Evolutionary conservation across 805 yeast species (phyloP), one percentile per base, ranked within the genome.

Genomic region (Kuraishia cidri): DNA sequence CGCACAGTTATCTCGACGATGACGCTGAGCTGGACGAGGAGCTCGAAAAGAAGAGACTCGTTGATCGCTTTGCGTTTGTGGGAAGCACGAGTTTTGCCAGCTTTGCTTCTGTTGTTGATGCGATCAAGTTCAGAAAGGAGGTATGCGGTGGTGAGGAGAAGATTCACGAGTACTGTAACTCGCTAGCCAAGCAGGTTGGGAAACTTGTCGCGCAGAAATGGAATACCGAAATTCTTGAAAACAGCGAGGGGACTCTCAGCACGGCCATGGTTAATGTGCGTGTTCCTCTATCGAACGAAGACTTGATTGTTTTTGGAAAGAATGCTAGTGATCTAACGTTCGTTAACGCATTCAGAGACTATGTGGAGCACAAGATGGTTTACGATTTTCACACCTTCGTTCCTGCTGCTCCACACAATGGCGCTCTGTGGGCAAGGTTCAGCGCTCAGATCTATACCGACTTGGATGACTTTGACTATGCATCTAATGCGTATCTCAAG

Each of bases 381-480:
- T 31, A 38, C 4, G 49, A 60, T 12, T 41, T 58, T 33, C 61
- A 64, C n/a, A 67, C 79, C 1, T 71, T 54, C 44, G 58, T 73
- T 20, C 82, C 75, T 5, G 40, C 65, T 21, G 47, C 44, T 2
- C 40, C 51, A 28, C 75, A 72, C 45, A 56, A 64, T 23, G 66
- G 56, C 3, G 41, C 43, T 20, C 28, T 64, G 19, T 68, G 57
- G 52, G 53, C 59, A 17, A 63, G 90, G 39, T 69, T 75, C 40
- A 67, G 79, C 34, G 76, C 76, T 17, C 81, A 75, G 44, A 52
- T 75, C 6, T 79, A 75, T 49, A 69, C 73, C 39, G 80, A 75
- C 29, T 41, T 69, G 11, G 55, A 55, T 5, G 87, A 79, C 43
- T 78, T 62, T 47, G 56, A 58, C 20, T 49, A 54, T 30, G 79